Conservation (phyloP, 73 alveolate species). For the Blepharisma stoltei region DNA sequence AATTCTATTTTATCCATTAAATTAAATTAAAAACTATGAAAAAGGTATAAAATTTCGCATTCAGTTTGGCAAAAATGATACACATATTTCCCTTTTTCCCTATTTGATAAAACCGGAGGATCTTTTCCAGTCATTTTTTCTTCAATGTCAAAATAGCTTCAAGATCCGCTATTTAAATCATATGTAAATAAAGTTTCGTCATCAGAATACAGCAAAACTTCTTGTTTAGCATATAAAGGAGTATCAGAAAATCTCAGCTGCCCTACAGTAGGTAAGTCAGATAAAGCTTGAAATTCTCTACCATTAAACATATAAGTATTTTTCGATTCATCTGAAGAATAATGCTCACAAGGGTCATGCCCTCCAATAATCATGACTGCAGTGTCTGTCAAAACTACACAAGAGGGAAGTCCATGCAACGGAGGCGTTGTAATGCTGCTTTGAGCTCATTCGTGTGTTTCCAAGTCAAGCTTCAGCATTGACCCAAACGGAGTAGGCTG, state of each 20-base stretch:
- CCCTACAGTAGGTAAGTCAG: slow-evolving; percentile 9
- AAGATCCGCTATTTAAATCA: not conserved
- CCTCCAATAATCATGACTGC: slow-evolving; percentile 24
- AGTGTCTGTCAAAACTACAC: not conserved
- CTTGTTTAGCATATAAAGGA: not conserved
- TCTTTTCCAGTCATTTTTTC: not conserved
- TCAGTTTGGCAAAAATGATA: slow-evolving; percentile 13
- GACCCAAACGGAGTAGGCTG: slow-evolving; percentile 10
- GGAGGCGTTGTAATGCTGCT: not conserved
- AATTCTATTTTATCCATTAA: no score
- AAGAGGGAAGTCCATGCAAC: not conserved
- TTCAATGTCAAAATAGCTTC: slow-evolving; percentile 18
- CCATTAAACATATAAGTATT: not conserved
- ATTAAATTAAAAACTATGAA: no score
- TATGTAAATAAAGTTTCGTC: slow-evolving; percentile 8
- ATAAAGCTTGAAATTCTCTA: not conserved
- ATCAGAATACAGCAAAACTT: slow-evolving; percentile 9
- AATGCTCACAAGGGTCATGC: slow-evolving; percentile 17
- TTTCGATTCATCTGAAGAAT: not conserved
- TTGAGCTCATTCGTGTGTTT: not conserved
- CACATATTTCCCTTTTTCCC: not conserved
- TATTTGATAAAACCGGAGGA: not conserved
- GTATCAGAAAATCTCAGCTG: slow-evolving; percentile 18
- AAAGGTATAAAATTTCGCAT: slow-evolving; percentile 1
- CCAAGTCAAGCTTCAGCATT: not conserved